phyloP scores from a whole-genome alignment of 1,284 basidiomycete species.

The Lignosus rhinocerotis region DNA sequence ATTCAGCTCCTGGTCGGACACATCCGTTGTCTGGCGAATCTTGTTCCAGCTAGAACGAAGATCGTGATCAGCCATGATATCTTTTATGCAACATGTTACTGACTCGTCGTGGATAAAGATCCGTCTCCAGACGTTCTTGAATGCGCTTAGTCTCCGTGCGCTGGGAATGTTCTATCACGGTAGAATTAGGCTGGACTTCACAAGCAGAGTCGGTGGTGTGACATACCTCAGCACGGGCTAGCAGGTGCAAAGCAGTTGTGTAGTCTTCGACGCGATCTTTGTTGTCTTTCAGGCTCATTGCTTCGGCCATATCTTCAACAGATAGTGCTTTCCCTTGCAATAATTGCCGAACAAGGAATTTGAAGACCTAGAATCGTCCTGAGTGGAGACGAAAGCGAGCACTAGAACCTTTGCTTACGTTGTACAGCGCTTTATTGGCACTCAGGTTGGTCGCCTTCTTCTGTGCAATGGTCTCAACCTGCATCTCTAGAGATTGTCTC shows the following conservation, averaged over 20 bases:
- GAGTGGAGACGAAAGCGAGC: neutral
- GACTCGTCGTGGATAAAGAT: conserved; percentile 89
- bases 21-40: conserved; percentile 65
- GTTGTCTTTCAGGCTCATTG: conserved; percentile 75
- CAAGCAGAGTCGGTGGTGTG: neutral
- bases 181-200: neutral
- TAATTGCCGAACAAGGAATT: conserved; percentile 60
- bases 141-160: conserved; percentile 65
- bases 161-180: conserved; percentile 62
- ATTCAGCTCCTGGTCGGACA: conserved; percentile 72
- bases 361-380: conserved; percentile 54
- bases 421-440: conserved; percentile 42
- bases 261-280: conserved; percentile 53
- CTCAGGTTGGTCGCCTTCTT: conserved; percentile 51
- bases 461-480: conserved; percentile 62
- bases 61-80: too few relatives aligned
- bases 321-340: conserved; percentile 69
- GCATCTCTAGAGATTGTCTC: conserved; percentile 65
- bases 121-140: conserved; percentile 82
- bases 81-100: conserved; percentile 25
- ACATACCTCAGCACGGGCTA: conserved; percentile 55
- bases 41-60: conserved; percentile 61
- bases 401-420: conserved; percentile 36
- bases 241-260: conserved; percentile 62
- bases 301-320: conserved; percentile 69